Evolutionary conservation across 805 yeast species (phyloP).

Genomic region (Saccharomycopsis sp.): DNA sequence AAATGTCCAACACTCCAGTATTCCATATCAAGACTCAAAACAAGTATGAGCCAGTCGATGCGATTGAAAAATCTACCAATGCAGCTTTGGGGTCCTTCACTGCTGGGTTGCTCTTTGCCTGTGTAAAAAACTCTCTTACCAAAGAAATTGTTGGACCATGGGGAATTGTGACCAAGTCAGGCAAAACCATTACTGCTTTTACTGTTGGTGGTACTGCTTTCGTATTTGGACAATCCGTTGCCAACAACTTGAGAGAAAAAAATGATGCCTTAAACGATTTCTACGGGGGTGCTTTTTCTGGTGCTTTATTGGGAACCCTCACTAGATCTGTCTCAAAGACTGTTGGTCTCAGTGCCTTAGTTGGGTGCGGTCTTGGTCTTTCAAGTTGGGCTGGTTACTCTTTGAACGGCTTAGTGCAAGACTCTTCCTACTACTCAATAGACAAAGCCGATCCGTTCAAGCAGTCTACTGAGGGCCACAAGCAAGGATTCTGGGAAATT

Average conservation of each 20-base stretch:
- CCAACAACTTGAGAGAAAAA: conserved; percentile 54
- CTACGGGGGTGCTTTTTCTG: conserved; percentile 41
- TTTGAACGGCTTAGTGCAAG: conserved; percentile 39
- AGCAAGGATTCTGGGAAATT: conserved; percentile 72
- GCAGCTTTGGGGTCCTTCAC: conserved; percentile 39
- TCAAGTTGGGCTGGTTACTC: conserved; percentile 49
- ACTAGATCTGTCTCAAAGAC: conserved; percentile 33
- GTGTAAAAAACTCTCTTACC: conserved; percentile 39
- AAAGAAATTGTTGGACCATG: conserved; percentile 36
- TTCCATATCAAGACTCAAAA: conserved; percentile 11
- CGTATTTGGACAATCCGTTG: conserved; percentile 35
- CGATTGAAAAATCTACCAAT: conserved; percentile 42
- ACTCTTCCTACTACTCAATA: conserved; percentile 30
- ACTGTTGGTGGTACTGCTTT: conserved; percentile 39
- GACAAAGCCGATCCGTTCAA: conserved; percentile 27
- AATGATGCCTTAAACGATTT: conserved; percentile 58
- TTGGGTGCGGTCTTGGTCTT: conserved; percentile 40
- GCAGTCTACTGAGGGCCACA: conserved; percentile 26
- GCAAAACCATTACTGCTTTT: conserved; percentile 33
- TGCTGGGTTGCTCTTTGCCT: conserved; percentile 44
- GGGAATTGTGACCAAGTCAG: conserved; percentile 26
- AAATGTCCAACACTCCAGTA: conserved; percentile 11
- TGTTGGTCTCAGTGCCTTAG: conserved; percentile 40
- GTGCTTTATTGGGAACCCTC: conserved; percentile 35
- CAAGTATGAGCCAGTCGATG: conserved; percentile 47